Evolutionary conservation across 495 filamentous ascomycete genomes (phyloP), one percentile per base, ranked within the genome.

Genomic region (Penicillium steckii): DNA sequence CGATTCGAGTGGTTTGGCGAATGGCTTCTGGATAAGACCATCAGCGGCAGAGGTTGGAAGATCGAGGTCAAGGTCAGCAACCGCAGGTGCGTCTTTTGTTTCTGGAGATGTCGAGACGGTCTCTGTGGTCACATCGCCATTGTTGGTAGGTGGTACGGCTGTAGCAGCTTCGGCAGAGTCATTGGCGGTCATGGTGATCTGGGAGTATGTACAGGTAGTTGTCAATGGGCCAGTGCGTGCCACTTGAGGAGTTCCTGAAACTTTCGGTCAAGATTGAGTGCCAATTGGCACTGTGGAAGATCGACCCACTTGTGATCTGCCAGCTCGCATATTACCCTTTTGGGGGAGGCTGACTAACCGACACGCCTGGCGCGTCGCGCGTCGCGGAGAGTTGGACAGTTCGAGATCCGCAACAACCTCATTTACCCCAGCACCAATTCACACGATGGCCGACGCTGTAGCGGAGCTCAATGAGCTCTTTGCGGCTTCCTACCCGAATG

Each of bases 381-480:
- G 38, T 45, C 48, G 57, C 47, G 44, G 13, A 54, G 8, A n/a
- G 38, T 1, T 23, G 17, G 3, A 7, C 1, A 40, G 18, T 30
- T 60, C 38, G 46, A 59, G 44, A 41, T 37, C 25, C 38, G 12
- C 35, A 40, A 48, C 15, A 8, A 27, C 26, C 21, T 19, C 33
- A 18, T 23, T 44, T 23, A 3, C 40, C 21, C 55, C n/a, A n/a
- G 47, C 19, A 27, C 22, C 13, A 7, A n/a, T 18, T 8, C 13
- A 46, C 12, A 59, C 29, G 3, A 71, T 64, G 59, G 67, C 64
- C n/a, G 64, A 63, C 30, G 51, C 57, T 10, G 49, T 51, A 18
- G 69, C 65, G 41, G 86, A 91, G 69, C 74, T 93, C 61, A 85
- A 86, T 56, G 81, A 86, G 68, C 79, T 78, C 48, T 93, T 95